These are phyloP conservation scores for Candida ascalaphidarum DNA, from an alignment of 805 yeast genomes.

Conservation along the genomic window DNA sequence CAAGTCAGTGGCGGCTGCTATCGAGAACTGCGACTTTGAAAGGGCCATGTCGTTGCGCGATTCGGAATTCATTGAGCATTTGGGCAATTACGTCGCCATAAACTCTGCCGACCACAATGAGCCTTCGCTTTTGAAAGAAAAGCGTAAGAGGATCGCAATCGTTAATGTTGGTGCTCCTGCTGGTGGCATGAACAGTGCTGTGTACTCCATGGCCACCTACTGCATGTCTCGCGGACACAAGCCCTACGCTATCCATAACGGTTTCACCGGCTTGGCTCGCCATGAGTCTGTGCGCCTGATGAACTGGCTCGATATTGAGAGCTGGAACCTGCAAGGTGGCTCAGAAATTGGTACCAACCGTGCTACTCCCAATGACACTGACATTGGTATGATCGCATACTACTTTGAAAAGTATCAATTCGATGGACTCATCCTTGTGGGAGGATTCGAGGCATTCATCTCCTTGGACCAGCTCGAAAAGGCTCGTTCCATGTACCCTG, in stretches of 20 bases:
- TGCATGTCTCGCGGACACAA: slow-evolving; percentile 85
- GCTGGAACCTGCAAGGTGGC: slow-evolving; percentile 87
- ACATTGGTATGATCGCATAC: slow-evolving; percentile 85
- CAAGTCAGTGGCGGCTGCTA: slow-evolving; percentile 84
- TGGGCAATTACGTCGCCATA: slow-evolving; percentile 62
- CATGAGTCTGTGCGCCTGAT: slow-evolving; percentile 76
- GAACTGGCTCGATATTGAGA: slow-evolving; percentile 79
- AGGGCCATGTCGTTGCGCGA: slow-evolving; percentile 85
- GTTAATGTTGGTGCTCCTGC: slow-evolving; percentile 96
- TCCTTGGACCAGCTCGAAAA: slow-evolving; percentile 74
- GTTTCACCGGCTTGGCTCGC: slow-evolving; percentile 84
- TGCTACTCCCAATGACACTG: slow-evolving; percentile 65
- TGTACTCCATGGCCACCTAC: slow-evolving; percentile 83
- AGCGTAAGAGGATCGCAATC: slow-evolving; percentile 68
- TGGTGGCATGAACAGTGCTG: slow-evolving; percentile 90
- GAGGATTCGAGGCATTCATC: slow-evolving; percentile 95
- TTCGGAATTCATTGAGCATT: slow-evolving; percentile 77
- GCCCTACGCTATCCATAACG: slow-evolving; percentile 87
- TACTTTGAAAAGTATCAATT: slow-evolving; percentile 82
- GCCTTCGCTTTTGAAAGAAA: slow-evolving; percentile 46
- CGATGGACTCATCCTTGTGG: slow-evolving; percentile 85
- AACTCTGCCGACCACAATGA: slow-evolving; percentile 60
- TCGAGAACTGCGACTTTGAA: slow-evolving; percentile 68
- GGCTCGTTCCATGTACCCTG: slow-evolving; percentile 74
- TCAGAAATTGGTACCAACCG: slow-evolving; percentile 97